Evolutionary conservation across 1,139 yeast genomes (phyloP).

Genomic region (Diutina sp.): DNA sequence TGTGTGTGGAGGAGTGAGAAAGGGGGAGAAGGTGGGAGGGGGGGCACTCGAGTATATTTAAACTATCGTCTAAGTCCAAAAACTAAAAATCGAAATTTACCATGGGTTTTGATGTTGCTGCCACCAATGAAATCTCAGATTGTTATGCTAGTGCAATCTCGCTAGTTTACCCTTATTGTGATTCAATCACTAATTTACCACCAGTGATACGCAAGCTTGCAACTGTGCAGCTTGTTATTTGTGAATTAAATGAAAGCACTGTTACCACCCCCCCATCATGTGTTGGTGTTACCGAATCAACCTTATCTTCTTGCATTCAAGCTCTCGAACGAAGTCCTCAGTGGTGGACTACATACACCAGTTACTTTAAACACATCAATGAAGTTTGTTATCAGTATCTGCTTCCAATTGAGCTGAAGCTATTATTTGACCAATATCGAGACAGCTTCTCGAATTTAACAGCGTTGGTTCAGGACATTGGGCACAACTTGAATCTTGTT

Average conservation of each 20-base stretch:
- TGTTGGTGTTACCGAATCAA: neutral
- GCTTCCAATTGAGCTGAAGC: neutral
- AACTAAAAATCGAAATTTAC: too few relatives aligned
- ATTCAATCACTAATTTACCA: neutral
- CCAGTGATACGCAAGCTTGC: neutral
- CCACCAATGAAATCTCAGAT: neutral
- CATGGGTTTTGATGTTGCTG: neutral
- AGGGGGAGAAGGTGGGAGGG: too few relatives aligned
- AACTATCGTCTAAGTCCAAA: neutral
- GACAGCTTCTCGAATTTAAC: neutral
- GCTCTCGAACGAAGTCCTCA: neutral
- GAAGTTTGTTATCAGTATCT: neutral
- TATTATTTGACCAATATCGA: neutral
- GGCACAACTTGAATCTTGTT: neutral
- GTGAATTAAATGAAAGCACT: neutral
- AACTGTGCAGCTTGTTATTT: neutral
- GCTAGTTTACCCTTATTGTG: neutral
- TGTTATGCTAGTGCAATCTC: neutral
- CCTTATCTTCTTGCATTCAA: neutral
- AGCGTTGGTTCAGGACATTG: neutral
- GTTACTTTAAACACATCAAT: neutral
- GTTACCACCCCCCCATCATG: neutral
- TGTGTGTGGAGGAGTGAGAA: neutral
- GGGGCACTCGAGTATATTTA: too few relatives aligned
- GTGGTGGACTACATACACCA: slow-evolving; percentile 1